Evolutionary conservation across 2,329 filamentous ascomycete species (phyloP).

Genomic region (Remersonia thermophila): DNA sequence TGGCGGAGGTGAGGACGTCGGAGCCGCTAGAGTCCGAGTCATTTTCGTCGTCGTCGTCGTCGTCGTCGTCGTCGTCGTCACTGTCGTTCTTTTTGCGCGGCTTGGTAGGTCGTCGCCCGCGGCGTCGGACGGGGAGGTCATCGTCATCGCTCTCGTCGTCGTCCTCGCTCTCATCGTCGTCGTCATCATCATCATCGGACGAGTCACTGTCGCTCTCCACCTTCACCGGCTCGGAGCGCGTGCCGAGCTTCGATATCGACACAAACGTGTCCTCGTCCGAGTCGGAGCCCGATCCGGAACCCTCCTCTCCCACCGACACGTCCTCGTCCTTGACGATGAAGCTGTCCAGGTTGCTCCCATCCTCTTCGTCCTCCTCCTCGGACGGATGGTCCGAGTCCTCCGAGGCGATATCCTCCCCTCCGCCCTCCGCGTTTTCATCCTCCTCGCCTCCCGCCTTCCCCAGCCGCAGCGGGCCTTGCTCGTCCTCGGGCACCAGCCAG

Average conservation of each 20-base stretch:
- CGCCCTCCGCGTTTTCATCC: conserved; percentile 79
- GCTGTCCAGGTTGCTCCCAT: conserved; percentile 41
- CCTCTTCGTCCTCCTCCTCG: conserved; percentile 42
- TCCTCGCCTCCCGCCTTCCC: conserved; percentile 74
- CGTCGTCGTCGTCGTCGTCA: too few relatives aligned
- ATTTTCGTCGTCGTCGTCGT: conserved; percentile 15
- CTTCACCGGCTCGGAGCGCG: too few relatives aligned
- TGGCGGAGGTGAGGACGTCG: conserved; percentile 60
- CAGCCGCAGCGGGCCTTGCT: conserved; percentile 48
- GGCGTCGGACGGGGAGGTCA: too few relatives aligned
- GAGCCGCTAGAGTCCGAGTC: conserved; percentile 11
- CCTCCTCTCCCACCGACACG: conserved; percentile 17
- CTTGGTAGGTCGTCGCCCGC: too few relatives aligned
- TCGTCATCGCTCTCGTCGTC: too few relatives aligned
- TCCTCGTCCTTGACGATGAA: conserved; percentile 43
- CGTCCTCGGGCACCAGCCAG: conserved; percentile 63
- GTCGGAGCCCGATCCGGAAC: conserved; percentile 15
- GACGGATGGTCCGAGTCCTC: conserved; percentile 52
- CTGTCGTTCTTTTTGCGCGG: too few relatives aligned
- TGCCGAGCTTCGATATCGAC: conserved; percentile 22
- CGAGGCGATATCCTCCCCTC: conserved; percentile 64
- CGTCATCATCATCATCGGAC: too few relatives aligned
- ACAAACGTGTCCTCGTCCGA: conserved; percentile 26
- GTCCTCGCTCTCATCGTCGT: too few relatives aligned
- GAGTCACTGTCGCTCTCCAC: too few relatives aligned